Conservation (phyloP, 768 basidiomycete genomes). For the Galerina sulciceps region DNA sequence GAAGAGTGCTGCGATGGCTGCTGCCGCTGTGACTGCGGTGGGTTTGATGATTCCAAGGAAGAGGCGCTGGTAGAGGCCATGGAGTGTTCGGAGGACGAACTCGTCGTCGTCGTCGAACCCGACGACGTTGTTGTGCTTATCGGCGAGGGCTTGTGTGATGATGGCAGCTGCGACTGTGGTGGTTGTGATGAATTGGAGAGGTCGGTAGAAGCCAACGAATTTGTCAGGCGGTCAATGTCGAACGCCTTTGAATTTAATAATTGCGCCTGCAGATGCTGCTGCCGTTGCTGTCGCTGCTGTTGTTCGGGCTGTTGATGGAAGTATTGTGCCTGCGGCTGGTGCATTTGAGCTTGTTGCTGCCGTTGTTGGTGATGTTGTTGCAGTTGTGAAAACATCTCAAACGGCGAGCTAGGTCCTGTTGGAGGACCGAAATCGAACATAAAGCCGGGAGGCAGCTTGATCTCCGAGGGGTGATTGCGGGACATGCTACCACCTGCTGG, state of each 20-base stretch:
- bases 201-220: constrained; percentile 16
- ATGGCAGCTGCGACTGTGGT: not conserved
- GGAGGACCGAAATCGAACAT: constrained; percentile 40
- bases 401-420: constrained; percentile 37
- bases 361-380: constrained; percentile 17
- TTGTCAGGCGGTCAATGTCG: constrained; percentile 23
- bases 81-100: constrained; percentile 14
- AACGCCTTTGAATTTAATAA: not conserved
- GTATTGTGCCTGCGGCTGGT: constrained; percentile 72
- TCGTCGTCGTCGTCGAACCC: constrained; percentile 3
- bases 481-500: constrained; percentile 2
- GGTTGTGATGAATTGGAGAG: constrained; percentile 1
- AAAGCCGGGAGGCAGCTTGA: constrained; percentile 38
- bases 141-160: constrained; percentile 8
- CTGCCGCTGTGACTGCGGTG: constrained; percentile 7
- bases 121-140: constrained; percentile 14
- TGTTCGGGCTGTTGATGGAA: constrained; percentile 5
- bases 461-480: constrained; percentile 26
- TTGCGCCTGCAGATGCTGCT: not conserved
- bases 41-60: constrained; percentile 17
- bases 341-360: constrained; percentile 29
- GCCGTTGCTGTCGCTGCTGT: constrained; percentile 8
- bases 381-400: constrained; percentile 23
- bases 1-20: constrained; percentile 6
- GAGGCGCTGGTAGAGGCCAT: constrained; percentile 57